Percentiles rank a stretch among this genome's conserved stretches.
phyloP scores from a whole-genome alignment of 148 eudicot species.

The Fagopyrum homotropicum region DNA sequence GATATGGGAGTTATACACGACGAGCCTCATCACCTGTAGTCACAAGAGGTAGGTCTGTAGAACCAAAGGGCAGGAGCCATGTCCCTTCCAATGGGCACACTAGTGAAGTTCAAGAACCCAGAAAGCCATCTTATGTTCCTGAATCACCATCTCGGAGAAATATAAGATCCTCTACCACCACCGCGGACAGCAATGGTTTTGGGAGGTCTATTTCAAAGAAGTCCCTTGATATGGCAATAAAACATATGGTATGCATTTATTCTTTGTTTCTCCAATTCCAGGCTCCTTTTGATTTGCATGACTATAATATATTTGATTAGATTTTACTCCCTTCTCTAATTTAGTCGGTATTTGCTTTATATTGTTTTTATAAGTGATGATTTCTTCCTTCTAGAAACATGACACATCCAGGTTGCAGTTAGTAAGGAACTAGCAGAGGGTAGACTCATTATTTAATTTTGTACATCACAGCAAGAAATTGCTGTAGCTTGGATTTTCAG shows the following conservation, averaged over 20 bases:
- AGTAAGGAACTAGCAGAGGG: background rate
- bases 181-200: constrained; percentile 57
- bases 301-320: background rate
- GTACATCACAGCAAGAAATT: background rate
- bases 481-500: background rate
- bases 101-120: constrained; percentile 41
- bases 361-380: background rate
- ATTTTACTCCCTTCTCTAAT: background rate
- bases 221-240: constrained; percentile 92
- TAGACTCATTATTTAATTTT: background rate
- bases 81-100: constrained; percentile 42
- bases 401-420: background rate
- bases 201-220: constrained; percentile 95
- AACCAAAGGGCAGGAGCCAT: constrained; percentile 51
- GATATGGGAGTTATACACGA: constrained; percentile 41
- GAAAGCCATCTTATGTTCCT: constrained; percentile 40
- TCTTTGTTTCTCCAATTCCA: background rate
- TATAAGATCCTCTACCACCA: constrained; percentile 39
- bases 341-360: background rate
- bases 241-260: constrained; percentile 67
- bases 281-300: background rate
- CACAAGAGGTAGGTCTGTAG: constrained; percentile 63
- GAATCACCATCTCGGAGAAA: constrained; percentile 59
- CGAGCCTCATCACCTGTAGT: constrained; percentile 71
- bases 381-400: background rate